Evolutionary conservation across 1,139 yeast species (phyloP).

Genomic region (Nematodospora anomalae): DNA sequence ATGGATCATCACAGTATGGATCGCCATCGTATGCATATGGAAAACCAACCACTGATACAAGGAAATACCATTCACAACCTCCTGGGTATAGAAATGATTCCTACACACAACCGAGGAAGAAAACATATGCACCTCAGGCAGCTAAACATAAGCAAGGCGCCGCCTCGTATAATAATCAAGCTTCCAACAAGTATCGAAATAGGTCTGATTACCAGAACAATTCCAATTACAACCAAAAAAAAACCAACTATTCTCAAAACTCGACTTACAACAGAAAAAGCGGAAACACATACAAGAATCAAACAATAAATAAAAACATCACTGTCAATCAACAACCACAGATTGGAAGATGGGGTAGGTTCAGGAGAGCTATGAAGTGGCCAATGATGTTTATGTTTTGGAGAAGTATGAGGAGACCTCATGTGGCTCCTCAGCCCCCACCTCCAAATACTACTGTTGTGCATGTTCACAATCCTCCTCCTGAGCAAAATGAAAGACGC

Average conservation of each 20-base stretch:
- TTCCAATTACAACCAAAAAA: too few species aligned
- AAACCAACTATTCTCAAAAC: too few species aligned
- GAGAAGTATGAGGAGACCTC: constrained; percentile 11
- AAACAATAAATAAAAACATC: constrained; percentile 8
- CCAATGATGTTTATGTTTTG: constrained; percentile 17
- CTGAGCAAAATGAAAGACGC: too few species aligned
- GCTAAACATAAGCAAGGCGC: too few species aligned
- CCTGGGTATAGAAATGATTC: neutral
- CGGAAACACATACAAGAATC: constrained; percentile 6
- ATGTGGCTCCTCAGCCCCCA: constrained; percentile 6
- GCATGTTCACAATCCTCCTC: constrained; percentile 12
- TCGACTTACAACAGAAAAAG: too few species aligned
- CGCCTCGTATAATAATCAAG: too few species aligned
- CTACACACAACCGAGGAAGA: neutral
- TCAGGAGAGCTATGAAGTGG: constrained; percentile 11
- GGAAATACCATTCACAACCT: neutral
- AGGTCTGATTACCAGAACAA: too few species aligned
- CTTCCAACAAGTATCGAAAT: too few species aligned
- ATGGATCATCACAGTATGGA: neutral
- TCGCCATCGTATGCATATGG: neutral
- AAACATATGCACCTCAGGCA: too few species aligned
- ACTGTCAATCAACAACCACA: constrained; percentile 10
- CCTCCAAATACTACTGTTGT: constrained; percentile 6
- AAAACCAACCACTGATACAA: neutral
- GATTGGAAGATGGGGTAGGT: constrained; percentile 5